Evolutionary conservation across 192 early-diverging fungal species (phyloP).

Genomic region (Geranomyces michiganensis): DNA sequence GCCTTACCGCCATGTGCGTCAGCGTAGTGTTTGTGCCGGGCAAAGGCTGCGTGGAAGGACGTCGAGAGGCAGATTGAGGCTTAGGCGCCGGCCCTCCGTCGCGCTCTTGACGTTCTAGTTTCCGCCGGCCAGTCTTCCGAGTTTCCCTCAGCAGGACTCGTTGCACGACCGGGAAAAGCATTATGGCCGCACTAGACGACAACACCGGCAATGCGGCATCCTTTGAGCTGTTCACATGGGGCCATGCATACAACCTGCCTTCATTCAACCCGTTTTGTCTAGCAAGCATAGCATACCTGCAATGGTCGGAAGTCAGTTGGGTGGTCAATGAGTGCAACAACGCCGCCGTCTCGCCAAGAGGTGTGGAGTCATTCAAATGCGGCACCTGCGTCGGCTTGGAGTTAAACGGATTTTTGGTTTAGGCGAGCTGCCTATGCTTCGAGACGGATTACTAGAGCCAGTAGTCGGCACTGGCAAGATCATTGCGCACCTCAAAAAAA

Average conservation of each 20-base stretch:
- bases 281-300: constrained; percentile 61
- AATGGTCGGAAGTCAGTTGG: constrained; percentile 57
- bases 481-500: constrained; percentile 41
- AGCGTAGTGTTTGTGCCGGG: too few species aligned
- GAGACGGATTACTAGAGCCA: constrained; percentile 51
- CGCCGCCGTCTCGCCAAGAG: constrained; percentile 58
- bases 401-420: constrained; percentile 30
- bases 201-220: not conserved
- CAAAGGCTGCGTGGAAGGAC: too few species aligned
- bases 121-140: too few species aligned
- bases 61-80: too few species aligned
- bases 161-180: too few species aligned
- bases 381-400: not conserved
- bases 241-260: constrained; percentile 60
- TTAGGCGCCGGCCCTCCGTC: too few species aligned
- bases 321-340: constrained; percentile 63
- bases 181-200: not conserved
- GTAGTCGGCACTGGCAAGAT: constrained; percentile 44
- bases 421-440: constrained; percentile 76
- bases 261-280: constrained; percentile 78
- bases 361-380: constrained; percentile 1
- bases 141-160: too few species aligned
- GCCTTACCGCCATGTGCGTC: too few species aligned
- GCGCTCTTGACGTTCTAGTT: too few species aligned
- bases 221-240: constrained; percentile 74